These are phyloP conservation scores for Ampelocalamus luodianensis DNA, from an alignment of 176 grass and related monocot genomes.

Conservation along the genomic window DNA sequence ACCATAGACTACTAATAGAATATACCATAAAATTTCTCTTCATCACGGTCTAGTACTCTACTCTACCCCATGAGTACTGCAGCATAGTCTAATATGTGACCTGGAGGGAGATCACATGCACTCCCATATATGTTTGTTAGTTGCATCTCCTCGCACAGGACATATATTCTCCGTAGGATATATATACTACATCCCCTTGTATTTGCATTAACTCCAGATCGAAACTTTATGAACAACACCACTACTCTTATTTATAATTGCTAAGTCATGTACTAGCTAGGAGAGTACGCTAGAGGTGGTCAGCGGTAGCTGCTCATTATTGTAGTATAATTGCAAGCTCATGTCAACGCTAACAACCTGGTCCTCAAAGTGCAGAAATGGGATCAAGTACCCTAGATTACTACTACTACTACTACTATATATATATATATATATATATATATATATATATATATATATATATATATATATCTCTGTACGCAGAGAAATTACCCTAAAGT, in stretches of 20 bases:
- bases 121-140: neutral
- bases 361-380: neutral
- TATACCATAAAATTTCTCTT: too few species aligned
- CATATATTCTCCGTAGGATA: neutral
- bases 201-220: neutral
- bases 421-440: neutral
- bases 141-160: neutral
- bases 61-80: neutral
- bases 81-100: neutral
- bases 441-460: neutral
- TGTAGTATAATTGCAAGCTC: neutral
- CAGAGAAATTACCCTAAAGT: neutral
- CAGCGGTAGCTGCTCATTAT: neutral
- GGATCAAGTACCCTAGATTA: too few species aligned
- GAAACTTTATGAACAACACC: neutral
- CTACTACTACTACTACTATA: neutral
- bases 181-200: neutral
- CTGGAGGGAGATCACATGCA: conserved; percentile 26
- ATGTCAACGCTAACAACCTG: neutral
- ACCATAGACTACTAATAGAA: too few species aligned
- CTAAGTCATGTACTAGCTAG: neutral
- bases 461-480: neutral
- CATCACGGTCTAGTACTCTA: conserved; percentile 2
- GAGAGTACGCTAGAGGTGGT: neutral
- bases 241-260: neutral